Conservation (phyloP, 768 basidiomycete species). For the Tricholoma terreum region DNA sequence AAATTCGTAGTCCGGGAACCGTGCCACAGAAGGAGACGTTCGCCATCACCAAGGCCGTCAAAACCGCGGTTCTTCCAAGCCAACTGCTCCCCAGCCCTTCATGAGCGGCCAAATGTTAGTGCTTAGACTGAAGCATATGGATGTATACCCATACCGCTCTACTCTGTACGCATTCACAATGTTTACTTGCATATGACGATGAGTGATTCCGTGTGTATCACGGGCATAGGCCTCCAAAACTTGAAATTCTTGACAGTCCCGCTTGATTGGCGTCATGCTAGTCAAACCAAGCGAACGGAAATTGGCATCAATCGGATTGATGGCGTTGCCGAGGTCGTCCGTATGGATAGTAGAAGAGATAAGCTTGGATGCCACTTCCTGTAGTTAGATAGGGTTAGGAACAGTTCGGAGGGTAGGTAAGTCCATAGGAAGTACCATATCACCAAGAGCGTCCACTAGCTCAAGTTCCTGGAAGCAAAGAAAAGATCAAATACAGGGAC, state of each 20-base stretch:
- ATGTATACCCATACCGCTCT: constrained; percentile 39
- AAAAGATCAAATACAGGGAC: not conserved
- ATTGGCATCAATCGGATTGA: constrained; percentile 57
- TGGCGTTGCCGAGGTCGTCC: constrained; percentile 43
- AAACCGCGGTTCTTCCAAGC: constrained; percentile 47
- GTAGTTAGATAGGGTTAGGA: not conserved
- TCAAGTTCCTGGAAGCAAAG: constrained; percentile 44
- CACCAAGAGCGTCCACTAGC: constrained; percentile 61
- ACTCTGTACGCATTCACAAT: constrained; percentile 51
- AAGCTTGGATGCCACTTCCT: constrained; percentile 60
- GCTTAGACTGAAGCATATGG: not conserved
- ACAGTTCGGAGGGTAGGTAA: not conserved
- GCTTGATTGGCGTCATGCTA: constrained; percentile 47
- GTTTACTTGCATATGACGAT: constrained; percentile 40
- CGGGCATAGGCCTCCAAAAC: constrained; percentile 44
- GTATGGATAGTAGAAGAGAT: constrained; percentile 36
- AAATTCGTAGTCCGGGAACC: constrained; percentile 64
- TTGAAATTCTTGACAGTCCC: constrained; percentile 42
- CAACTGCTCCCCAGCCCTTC: constrained; percentile 25
- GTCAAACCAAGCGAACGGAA: constrained; percentile 51
- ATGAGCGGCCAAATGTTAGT: not conserved
- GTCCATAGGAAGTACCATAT: constrained; percentile 43
- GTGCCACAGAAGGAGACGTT: constrained; percentile 60
- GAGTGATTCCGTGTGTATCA: constrained; percentile 58
- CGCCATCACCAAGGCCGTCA: constrained; percentile 41